Conservation (phyloP, 1,284 basidiomycete genomes). For the Tremellales sp. region DNA sequence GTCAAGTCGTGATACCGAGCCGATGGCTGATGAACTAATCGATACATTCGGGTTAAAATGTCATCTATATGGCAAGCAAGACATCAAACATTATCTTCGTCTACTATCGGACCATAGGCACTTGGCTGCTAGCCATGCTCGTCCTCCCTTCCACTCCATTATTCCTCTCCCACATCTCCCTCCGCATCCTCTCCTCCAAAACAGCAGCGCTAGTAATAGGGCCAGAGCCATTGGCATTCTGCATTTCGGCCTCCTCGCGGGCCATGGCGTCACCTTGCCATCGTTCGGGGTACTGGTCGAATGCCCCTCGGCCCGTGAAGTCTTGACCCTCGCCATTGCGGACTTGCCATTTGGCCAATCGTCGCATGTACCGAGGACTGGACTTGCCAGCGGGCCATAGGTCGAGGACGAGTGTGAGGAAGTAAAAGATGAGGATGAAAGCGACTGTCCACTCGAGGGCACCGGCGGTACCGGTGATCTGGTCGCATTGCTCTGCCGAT, state of each 20-base stretch:
- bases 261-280: conserved; percentile 16
- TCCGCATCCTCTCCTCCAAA: conserved; percentile 18
- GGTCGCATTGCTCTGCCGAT: conserved; percentile 43
- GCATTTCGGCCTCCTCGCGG: background rate
- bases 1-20: no score
- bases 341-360: conserved; percentile 45
- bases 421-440: conserved; percentile 49
- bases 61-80: no score
- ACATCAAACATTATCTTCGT: no score
- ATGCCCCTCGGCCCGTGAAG: conserved; percentile 39
- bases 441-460: conserved; percentile 50
- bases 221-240: background rate
- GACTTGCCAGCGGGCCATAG: conserved; percentile 47
- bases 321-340: conserved; percentile 38
- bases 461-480: conserved; percentile 49
- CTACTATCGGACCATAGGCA: conserved; percentile 6
- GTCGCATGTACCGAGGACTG: conserved; percentile 46
- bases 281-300: conserved; percentile 29
- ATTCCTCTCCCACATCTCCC: conserved; percentile 28
- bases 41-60: no score
- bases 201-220: background rate
- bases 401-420: conserved; percentile 38
- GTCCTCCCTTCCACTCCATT: conserved; percentile 2
- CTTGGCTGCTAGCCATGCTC: conserved; percentile 11
- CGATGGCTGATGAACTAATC: no score